A percentile compares a stretch with the other conserved stretches of the same genome.
These are phyloP conservation scores for Logfia minima DNA, from an alignment of 129 eudicot species.

Conservation along the genomic window DNA sequence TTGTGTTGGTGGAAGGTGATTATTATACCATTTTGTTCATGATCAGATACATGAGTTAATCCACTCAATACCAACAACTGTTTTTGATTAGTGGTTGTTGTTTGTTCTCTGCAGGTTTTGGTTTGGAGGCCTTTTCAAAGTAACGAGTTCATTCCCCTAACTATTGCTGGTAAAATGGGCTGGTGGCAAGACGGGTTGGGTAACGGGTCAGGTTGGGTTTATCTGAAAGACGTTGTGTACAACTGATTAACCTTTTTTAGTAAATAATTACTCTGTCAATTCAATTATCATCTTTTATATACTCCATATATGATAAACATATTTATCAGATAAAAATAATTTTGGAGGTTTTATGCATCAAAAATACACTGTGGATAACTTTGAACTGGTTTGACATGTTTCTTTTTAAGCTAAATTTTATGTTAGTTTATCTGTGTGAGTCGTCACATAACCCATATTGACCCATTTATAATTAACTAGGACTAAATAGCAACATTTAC, in stretches of 20 bases:
- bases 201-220: constrained; percentile 9
- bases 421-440: constrained; percentile 1
- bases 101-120: constrained; percentile 65
- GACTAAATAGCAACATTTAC: background rate
- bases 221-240: background rate
- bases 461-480: background rate
- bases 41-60: constrained; percentile 19
- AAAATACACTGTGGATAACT: constrained; percentile 1
- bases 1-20: constrained; percentile 83
- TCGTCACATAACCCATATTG: background rate
- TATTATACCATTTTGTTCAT: background rate
- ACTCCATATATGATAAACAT: no score
- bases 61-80: background rate
- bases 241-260: background rate
- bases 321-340: background rate
- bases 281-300: no score
- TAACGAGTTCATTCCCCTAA: constrained; percentile 29
- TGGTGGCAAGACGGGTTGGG: constrained; percentile 8
- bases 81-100: constrained; percentile 23
- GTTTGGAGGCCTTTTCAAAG: constrained; percentile 92
- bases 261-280: background rate
- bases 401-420: background rate
- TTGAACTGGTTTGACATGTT: background rate
- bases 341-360: constrained; percentile 8
- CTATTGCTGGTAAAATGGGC: background rate